Conservation (phyloP, 106 monocot genomes). For the Agapanthus africanus region DNA sequence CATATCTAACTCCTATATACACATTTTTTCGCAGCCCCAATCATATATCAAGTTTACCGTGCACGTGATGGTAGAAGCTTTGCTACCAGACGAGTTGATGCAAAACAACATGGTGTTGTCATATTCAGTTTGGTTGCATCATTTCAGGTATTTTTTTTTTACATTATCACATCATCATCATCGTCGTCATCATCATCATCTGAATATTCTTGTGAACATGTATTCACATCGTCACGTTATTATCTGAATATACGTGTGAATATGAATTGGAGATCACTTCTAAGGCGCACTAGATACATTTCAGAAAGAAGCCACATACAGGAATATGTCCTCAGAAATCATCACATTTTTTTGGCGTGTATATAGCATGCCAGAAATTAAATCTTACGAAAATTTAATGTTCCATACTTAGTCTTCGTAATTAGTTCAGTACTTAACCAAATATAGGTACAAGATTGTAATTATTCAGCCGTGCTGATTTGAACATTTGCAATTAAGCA, state of each 20-base stretch:
- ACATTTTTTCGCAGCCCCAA: slow-evolving; percentile 52
- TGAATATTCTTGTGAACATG: too few species aligned
- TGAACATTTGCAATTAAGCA: not conserved
- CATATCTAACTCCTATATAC: not conserved
- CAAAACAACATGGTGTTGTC: slow-evolving; percentile 72
- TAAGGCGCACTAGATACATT: not conserved
- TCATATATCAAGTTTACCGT: slow-evolving; percentile 89
- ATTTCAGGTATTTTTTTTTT: too few species aligned
- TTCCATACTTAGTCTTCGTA: not conserved
- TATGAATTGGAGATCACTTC: not conserved
- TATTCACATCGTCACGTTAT: too few species aligned
- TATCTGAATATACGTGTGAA: not conserved
- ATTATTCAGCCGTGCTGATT: not conserved
- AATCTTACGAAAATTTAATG: not conserved
- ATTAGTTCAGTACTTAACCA: not conserved
- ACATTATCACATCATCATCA: too few species aligned
- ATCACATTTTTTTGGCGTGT: not conserved
- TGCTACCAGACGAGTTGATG: slow-evolving; percentile 87
- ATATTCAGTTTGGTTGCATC: slow-evolving; percentile 82
- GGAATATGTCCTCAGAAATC: not conserved
- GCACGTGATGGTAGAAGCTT: slow-evolving; percentile 86
- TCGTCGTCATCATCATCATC: too few species aligned
- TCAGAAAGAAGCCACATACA: not conserved
- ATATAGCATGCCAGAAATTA: not conserved
- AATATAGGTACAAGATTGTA: not conserved